Evolutionary conservation across 2,329 filamentous ascomycete species (phyloP), one percentile per base, ranked within the genome.

Genomic region (Fusarium algeriense): DNA sequence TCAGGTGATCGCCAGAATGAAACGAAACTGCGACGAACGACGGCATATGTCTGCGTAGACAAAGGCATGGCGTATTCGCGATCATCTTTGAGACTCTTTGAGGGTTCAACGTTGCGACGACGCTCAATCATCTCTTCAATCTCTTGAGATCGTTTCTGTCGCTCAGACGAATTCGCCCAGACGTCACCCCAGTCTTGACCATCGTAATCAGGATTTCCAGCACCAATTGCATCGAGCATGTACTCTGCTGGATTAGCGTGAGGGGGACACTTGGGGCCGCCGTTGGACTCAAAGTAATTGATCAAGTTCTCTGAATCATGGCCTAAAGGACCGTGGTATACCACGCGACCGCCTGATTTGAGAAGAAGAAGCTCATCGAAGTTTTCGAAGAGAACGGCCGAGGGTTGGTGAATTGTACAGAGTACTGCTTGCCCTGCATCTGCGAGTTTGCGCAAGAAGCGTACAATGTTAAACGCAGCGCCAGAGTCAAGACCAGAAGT

Each of bases 1-100:
- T 89, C 84, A 0, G 91, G 90, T 3, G 85, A 86, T 14, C 91
- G 85, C 90, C 90, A 93, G 76, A 91, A 91, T 1, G 88, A 83
- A 14, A 88, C 73, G 65, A 91, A 92, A 5, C 86, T 82, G 19
- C 91, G 86, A 69, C 84, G 85, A 1, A 87, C 85, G 2, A 91
- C 87, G 7, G 85, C 80, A 32, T 75, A 63, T 1, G 87, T 85
- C 75, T 93, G 91, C 0, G 82, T 81, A 14, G 77, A 78, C 2
- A 90, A 76, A 0, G 90, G 86, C 80, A 90, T 88, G 5, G 91
- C 91, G 64, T 88, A 93, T 77, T 92, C 89, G 32, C 86, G 83
- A 67, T 88, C 84, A 55, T 88, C 85, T 17, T 83, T 82, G 20
- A 84, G 80, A 71, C 70, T 82, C 73, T 67, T 78, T 50, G 70